Evolutionary conservation across 2,329 filamentous ascomycete species (phyloP).

Genomic region (Diplodia intermedia): DNA sequence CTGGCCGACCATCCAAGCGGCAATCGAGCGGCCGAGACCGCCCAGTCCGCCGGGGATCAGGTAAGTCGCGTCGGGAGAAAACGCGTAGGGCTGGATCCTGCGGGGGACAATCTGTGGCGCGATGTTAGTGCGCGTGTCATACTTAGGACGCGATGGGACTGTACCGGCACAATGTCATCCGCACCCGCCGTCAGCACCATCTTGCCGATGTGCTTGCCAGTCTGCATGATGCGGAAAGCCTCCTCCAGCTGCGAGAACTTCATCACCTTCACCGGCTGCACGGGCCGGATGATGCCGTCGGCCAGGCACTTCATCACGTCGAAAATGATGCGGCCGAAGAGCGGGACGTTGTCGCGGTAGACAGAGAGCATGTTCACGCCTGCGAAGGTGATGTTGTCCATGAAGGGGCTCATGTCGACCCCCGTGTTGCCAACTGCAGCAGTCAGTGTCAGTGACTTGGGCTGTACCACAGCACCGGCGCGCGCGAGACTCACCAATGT

Average conservation of each 20-base stretch:
- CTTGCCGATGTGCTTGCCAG: conserved; percentile 34
- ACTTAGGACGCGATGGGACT: no score
- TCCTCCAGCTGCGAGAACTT: conserved; percentile 33
- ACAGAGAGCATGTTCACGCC: conserved; percentile 10
- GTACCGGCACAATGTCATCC: conserved; percentile 7
- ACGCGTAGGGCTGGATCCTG: conserved; percentile 32
- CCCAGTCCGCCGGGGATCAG: conserved; percentile 42
- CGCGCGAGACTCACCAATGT: neutral
- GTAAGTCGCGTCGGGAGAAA: conserved; percentile 39
- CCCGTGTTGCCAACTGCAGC: conserved; percentile 27
- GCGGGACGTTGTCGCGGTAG: conserved; percentile 5
- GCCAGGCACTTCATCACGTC: conserved; percentile 8
- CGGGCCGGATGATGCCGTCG: conserved; percentile 5
- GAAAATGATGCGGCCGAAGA: neutral
- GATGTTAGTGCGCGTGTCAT: neutral
- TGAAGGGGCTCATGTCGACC: conserved; percentile 31
- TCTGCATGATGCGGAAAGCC: conserved; percentile 37
- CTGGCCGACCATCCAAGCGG: conserved; percentile 38
- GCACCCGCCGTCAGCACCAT: conserved; percentile 33
- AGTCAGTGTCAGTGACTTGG: no score
- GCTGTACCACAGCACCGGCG: no score
- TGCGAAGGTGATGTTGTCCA: conserved; percentile 13
- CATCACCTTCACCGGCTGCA: conserved; percentile 32
- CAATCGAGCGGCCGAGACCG: conserved; percentile 41
- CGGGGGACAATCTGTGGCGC: neutral